phyloP scores from a whole-genome alignment of 805 yeast genomes.

The Cyberlindnera euphorbiiphila region DNA sequence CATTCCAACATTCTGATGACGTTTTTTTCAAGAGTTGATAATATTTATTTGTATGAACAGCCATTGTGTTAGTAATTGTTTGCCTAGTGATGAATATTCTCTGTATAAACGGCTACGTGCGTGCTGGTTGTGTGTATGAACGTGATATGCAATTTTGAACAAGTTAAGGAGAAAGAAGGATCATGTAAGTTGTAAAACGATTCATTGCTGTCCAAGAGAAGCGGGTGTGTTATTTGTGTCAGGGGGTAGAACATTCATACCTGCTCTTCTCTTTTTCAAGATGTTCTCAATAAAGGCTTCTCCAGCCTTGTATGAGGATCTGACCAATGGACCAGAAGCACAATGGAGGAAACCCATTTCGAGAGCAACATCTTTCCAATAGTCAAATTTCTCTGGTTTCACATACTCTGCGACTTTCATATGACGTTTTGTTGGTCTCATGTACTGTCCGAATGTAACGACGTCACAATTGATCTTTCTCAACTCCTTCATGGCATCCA shows the following conservation, averaged over 20 bases:
- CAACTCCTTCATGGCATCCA: slow-evolving; percentile 70
- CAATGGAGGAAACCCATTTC: slow-evolving; percentile 93
- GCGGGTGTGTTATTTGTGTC: neutral
- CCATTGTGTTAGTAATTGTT: no score
- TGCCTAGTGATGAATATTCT: no score
- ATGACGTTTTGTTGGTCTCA: slow-evolving; percentile 98
- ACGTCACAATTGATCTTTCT: slow-evolving; percentile 81
- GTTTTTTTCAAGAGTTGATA: neutral
- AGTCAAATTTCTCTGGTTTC: slow-evolving; percentile 89
- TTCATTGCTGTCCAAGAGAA: neutral
- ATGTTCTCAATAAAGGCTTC: slow-evolving; percentile 96
- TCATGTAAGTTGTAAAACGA: neutral
- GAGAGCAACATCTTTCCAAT: slow-evolving; percentile 84
- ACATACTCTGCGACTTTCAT: slow-evolving; percentile 97
- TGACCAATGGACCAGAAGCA: slow-evolving; percentile 95
- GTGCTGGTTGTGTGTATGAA: no score
- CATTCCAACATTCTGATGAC: slow-evolving; percentile 38
- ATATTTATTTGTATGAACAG: no score
- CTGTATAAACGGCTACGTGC: no score
- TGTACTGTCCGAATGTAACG: slow-evolving; percentile 97
- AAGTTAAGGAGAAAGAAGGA: no score
- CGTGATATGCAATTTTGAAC: no score
- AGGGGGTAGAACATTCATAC: slow-evolving; percentile 2
- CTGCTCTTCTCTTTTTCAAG: slow-evolving; percentile 57
- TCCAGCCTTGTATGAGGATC: slow-evolving; percentile 97